Evolutionary conservation across 176 grass and related monocot species (phyloP), one percentile per base, ranked within the genome.

Genomic region (Aegilops speltoides): DNA sequence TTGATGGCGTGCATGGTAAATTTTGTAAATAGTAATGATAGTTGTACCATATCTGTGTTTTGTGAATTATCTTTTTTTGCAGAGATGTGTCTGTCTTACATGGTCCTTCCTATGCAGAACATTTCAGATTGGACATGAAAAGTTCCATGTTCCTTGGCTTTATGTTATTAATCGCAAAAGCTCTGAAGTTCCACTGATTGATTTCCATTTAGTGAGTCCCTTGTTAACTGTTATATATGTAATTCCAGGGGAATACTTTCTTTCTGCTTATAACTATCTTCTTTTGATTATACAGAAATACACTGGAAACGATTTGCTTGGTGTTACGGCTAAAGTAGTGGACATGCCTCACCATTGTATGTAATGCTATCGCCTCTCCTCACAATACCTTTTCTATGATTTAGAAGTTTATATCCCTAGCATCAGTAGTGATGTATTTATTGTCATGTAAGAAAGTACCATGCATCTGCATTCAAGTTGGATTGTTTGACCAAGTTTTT

Each of bases 331-430:
- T 87, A 99, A 99, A 93, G 94, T 99, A 78, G 84, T 94, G 63
- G 92, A 96, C 85, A 94, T 99, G 94, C 97, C 97, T 93, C 94
- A 96, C 80, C 88, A 93, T 70, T 99, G 97, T 96, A 99, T 8
- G 92, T 69, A 56, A 52, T 85, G 10, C 80, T 85, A 34, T 68
- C 14, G 15, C 54, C 22, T 80, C 1, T 64, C 11, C 61, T 80
- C 28, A 0, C 22, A 19, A 62, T 43, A 62, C 32, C 61, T 61
- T 54, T 17, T 46, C 8, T 36, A 19, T 85, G 67, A 88, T 83
- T 59, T 56, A 78, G 28, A 28, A 28, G 26, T 78, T 65, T 52
- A 68, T 78, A 68, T 68, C 48, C 37, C 74, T 31, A 78, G 22
- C 22, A 85, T 85, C 56, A 67, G 20, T 66, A 68, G 43, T 40